Percentiles rank a stretch among this genome's conserved stretches.
Evolutionary conservation across 495 filamentous ascomycete genomes (phyloP).

Genomic region (Halenospora varia): DNA sequence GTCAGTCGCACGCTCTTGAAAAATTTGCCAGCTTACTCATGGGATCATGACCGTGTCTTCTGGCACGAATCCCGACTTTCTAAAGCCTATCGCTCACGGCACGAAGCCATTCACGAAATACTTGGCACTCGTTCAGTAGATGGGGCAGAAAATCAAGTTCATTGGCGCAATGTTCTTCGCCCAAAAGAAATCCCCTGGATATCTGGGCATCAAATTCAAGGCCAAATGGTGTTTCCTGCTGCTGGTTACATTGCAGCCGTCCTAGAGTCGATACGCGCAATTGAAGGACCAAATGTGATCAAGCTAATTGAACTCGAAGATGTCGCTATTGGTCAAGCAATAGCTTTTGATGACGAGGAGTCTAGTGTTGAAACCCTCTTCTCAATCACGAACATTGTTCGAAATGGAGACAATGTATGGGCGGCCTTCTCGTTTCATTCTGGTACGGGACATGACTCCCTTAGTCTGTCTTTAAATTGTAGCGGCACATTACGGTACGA

Average conservation of each 20-base stretch:
- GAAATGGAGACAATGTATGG: neutral
- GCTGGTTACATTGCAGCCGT: slow-evolving; percentile 46
- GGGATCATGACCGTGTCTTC: slow-evolving; percentile 38
- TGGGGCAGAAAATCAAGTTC: neutral
- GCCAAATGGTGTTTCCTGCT: slow-evolving; percentile 44
- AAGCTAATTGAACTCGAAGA: slow-evolving; percentile 12
- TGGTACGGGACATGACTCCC: neutral
- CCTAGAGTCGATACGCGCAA: slow-evolving; percentile 33
- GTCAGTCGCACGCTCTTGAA: slow-evolving; percentile 18
- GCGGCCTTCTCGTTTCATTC: neutral
- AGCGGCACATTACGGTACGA: neutral
- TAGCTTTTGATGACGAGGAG: slow-evolving; percentile 29
- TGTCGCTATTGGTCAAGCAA: slow-evolving; percentile 17
- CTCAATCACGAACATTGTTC: slow-evolving; percentile 1
- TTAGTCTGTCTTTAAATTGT: neutral
- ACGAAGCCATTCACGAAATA: neutral
- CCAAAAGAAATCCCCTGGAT: slow-evolving; percentile 3
- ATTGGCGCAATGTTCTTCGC: neutral
- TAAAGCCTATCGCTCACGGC: slow-evolving; percentile 6
- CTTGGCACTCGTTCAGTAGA: neutral
- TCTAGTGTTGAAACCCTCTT: slow-evolving; percentile 6
- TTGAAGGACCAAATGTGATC: neutral
- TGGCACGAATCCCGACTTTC: slow-evolving; percentile 42
- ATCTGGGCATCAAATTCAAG: slow-evolving; percentile 37
- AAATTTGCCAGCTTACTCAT: slow-evolving; percentile 42